Base-by-base conservation (phyloP, 2,329 filamentous ascomycete species). In the Fusarium sp. region DNA sequence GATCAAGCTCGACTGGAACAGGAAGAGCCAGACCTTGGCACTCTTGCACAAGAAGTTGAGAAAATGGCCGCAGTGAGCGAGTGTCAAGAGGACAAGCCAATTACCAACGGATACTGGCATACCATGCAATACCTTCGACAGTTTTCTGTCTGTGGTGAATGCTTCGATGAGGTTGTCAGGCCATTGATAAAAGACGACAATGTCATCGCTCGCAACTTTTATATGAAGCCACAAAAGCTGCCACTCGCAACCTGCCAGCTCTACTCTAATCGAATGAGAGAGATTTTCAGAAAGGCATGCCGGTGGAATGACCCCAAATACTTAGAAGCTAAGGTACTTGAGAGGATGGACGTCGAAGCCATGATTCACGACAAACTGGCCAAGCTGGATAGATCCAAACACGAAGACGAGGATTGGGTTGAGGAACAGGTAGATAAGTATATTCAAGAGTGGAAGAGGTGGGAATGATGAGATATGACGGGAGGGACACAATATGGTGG, bases 121-220 rank as follows among this genome's bases (percentile, higher is more conserved):
- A 90, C 88, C 61, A 94, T 97, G 80, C 89, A 92, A 2, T 85
- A 88, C 19, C 83, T 97, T 0, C 93, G 92, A 0, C 89, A 94
- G 52, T 90, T 97, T 76, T 94, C 92, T 2, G 91, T 97, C 8
- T 98, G 95, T 81, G 90, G 93, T 72, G 93, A 95, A 80, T 98
- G 95, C 80, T 97, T 93, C 79, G 89, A 93, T 21, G 90, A 94
- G 27, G 88, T 94, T 2, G 89, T 97, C n/a, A 89, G 88, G 81
- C 94, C 94, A 2, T 84, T 90, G 56, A 82, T 91, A 4, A 84
- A 86, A 35, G 83, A 86, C 21, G 80, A 82, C 58, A 82, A 83
- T 44, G 82, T 87, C 2, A 84, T 95, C 29, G 90, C 92, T 15
- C 83, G 87, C 23, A 88, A 91, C 72, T 93, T 96, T 74, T 90